A percentile compares a stretch with the other conserved stretches of the same genome.
Conservation (phyloP, 441 rosid species). For the Erodium moschatum region DNA sequence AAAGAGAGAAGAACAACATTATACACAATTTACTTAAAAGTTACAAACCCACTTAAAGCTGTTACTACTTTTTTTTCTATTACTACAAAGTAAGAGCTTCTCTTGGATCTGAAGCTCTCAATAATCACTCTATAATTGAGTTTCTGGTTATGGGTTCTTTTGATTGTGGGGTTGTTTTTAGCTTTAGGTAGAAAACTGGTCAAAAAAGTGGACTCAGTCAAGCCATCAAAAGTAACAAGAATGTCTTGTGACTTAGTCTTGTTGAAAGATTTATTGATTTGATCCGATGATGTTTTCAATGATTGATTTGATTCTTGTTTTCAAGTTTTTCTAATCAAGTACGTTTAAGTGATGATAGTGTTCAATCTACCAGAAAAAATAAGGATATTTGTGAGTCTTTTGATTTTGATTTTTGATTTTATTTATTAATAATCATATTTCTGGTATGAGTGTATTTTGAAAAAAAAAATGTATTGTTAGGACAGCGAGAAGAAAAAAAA, state of each 20-base stretch:
- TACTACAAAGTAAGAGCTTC: constrained; percentile 45
- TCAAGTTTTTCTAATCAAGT: too few species aligned
- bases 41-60: constrained; percentile 28
- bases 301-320: background rate
- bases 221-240: background rate
- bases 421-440: too few species aligned
- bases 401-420: too few species aligned
- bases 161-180: background rate
- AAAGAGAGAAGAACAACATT: constrained; percentile 3
- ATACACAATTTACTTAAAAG: constrained; percentile 9
- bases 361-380: too few species aligned
- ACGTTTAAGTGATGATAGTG: too few species aligned
- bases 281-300: background rate
- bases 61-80: constrained; percentile 15
- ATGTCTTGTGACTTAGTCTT: background rate
- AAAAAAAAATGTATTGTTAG: too few species aligned
- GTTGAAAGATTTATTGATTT: background rate
- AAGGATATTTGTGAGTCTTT: too few species aligned
- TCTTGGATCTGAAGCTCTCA: constrained; percentile 46
- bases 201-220: background rate
- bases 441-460: too few species aligned
- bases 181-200: background rate
- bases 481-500: too few species aligned
- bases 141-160: background rate
- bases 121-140: constrained; percentile 44